These are phyloP conservation scores for Penicillium mononematosum DNA, from an alignment of 495 filamentous ascomycete genomes.

Conservation along the genomic window DNA sequence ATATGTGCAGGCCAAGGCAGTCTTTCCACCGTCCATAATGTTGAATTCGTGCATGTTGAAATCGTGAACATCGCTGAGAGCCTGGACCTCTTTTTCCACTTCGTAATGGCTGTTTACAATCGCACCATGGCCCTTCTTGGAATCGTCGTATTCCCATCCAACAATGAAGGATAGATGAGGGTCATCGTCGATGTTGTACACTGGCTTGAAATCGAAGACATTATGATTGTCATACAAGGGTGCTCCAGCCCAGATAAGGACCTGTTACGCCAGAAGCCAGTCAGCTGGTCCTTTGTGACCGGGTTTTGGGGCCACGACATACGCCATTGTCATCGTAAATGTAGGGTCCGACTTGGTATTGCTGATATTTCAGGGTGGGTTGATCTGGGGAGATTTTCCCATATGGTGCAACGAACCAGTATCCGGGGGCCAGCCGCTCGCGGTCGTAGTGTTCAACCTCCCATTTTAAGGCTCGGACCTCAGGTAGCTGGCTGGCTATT, in stretches of 20 bases:
- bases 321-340: constrained; percentile 45
- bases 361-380: constrained; percentile 33
- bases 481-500: constrained; percentile 25
- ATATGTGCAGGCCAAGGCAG: constrained; percentile 51
- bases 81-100: constrained; percentile 36
- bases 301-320: constrained; percentile 4
- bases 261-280: constrained; percentile 19
- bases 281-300: constrained; percentile 1
- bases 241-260: constrained; percentile 44
- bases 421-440: constrained; percentile 32
- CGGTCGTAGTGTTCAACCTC: constrained; percentile 28
- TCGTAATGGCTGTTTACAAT: constrained; percentile 38
- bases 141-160: constrained; percentile 37
- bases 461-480: constrained; percentile 35
- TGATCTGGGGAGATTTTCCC: constrained; percentile 29
- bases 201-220: constrained; percentile 42
- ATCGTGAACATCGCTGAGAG: constrained; percentile 38
- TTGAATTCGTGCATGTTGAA: constrained; percentile 56
- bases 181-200: constrained; percentile 37
- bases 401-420: constrained; percentile 48
- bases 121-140: constrained; percentile 34
- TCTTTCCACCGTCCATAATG: constrained; percentile 40
- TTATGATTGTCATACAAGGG: constrained; percentile 38
- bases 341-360: constrained; percentile 45
- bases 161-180: constrained; percentile 49